Base-by-base conservation (phyloP, 2,329 filamentous ascomycete species). In the Tympanopsis confertula region DNA sequence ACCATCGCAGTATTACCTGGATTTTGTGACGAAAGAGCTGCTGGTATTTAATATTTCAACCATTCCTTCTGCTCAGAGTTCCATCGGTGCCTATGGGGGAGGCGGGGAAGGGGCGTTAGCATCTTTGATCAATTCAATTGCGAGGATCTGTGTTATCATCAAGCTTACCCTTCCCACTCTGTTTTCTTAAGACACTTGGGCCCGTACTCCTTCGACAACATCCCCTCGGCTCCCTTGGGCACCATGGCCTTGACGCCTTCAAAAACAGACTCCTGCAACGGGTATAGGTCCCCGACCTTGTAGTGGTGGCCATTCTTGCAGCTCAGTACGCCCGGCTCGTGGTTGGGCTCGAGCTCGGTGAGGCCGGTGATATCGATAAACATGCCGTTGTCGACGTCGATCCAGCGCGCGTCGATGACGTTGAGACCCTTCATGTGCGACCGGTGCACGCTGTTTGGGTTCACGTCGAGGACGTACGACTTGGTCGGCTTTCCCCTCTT, bases 321-420 rank as follows among this genome's bases (percentile, higher is more conserved):
- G 50, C 74, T 77, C 74, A 81, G 84, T 20, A 82, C 55, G 5
- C 82, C 81, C 0, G 83, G 82, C 15, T 61, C 49, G 2, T 55
- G 56, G 13, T 63, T 61, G 0, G 72, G 68, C 20, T 85, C 67
- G 15, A 79, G 72, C 61, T 86, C 80, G 37, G 74, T 73, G 24
- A 91, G 60, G 12, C 74, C 84, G 1, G 86, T 91, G 50, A 93
- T 86, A 55, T 91, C 85, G 55, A 91, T 78, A 56, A 83, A 93
- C 50, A 89, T 68, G 35, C 85, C 85, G 48, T 79, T 91, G 39
- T 62, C 58, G 41, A 69, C 69, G 56, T 91, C 84, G 51, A 91
- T 84, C 82, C 83, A 93, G 35, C 86, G 71, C 18, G 79, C 85
- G 57, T 91, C 86, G 49, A 91, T 91, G 39, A 91, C 71, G 53